These are phyloP conservation scores for Naganishia sp. DNA, from an alignment of 1,284 basidiomycete genomes.

Conservation along the genomic window DNA sequence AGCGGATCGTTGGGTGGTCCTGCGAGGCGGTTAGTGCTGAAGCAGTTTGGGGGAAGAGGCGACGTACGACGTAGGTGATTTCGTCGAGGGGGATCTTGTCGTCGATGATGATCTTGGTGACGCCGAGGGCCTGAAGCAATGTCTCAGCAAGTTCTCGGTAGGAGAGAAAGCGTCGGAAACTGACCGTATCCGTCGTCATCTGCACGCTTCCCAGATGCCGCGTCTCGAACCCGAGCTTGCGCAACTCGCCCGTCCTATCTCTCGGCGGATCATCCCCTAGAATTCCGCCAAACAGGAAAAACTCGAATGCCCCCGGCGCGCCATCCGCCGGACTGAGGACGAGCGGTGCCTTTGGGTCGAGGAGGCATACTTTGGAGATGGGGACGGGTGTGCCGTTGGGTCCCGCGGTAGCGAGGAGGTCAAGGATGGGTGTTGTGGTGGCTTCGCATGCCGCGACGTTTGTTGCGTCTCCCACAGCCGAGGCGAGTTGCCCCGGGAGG, in stretches of 20 bases:
- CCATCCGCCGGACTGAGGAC: conserved; percentile 73
- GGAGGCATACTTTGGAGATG: conserved; percentile 71
- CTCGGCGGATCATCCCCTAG: conserved; percentile 53
- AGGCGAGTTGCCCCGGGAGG: conserved; percentile 52
- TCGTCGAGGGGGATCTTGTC: conserved; percentile 69
- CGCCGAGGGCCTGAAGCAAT: conserved; percentile 52
- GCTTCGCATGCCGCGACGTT: conserved; percentile 51
- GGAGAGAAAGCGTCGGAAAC: not conserved
- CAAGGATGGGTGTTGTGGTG: conserved; percentile 66
- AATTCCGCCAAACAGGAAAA: conserved; percentile 78
- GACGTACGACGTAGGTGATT: conserved; percentile 69
- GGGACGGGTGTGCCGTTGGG: conserved; percentile 50
- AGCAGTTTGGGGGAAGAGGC: not conserved
- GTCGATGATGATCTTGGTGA: conserved; percentile 82
- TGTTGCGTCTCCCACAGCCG: conserved; percentile 35
- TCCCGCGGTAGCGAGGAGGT: conserved; percentile 59
- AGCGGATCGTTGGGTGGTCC: conserved; percentile 83
- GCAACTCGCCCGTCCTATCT: conserved; percentile 74
- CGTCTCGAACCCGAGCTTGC: conserved; percentile 79
- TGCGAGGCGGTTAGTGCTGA: conserved; percentile 44
- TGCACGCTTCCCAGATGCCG: conserved; percentile 81
- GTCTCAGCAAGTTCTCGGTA: too few relatives aligned
- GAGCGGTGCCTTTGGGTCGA: conserved; percentile 79
- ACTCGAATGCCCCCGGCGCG: conserved; percentile 66
- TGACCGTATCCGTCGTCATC: conserved; percentile 98